phyloP scores from a whole-genome alignment of 495 filamentous ascomycete genomes.

The Umbilicaria muhlenbergii region DNA sequence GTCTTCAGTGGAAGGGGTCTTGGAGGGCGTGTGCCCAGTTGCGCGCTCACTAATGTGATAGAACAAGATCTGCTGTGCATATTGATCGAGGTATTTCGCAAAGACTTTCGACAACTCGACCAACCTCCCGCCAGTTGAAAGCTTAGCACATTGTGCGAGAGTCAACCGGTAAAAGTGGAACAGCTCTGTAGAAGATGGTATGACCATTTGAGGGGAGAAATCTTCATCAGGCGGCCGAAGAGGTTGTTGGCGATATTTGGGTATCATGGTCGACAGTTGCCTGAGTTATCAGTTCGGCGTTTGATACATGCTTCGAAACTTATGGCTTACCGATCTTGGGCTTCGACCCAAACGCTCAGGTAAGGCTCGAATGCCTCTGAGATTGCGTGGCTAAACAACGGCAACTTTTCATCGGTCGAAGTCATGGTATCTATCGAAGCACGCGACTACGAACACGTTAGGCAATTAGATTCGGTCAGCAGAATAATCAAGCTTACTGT shows the following conservation, averaged over 20 bases:
- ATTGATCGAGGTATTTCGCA: slow-evolving; percentile 88
- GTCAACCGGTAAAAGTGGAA: slow-evolving; percentile 92
- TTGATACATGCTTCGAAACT: neutral
- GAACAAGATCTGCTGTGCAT: slow-evolving; percentile 83
- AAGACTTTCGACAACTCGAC: slow-evolving; percentile 75
- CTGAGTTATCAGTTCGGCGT: slow-evolving; percentile 13
- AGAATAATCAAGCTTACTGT: slow-evolving; percentile 28
- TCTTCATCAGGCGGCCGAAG: slow-evolving; percentile 75
- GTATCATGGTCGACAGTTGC: slow-evolving; percentile 69
- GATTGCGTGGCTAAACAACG: slow-evolving; percentile 78
- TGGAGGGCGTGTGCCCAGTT: slow-evolving; percentile 30
- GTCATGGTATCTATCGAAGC: slow-evolving; percentile 86
- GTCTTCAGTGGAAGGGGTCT: slow-evolving; percentile 53
- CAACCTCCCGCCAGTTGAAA: slow-evolving; percentile 76
- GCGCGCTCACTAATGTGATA: slow-evolving; percentile 52
- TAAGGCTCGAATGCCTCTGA: slow-evolving; percentile 97
- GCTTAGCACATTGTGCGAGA: slow-evolving; percentile 85
- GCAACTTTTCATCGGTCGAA: slow-evolving; percentile 59
- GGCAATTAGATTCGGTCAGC: neutral
- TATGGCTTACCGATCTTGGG: slow-evolving; percentile 56
- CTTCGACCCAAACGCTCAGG: slow-evolving; percentile 91
- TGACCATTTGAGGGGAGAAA: slow-evolving; percentile 77
- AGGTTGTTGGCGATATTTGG: slow-evolving; percentile 76
- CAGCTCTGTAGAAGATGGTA: slow-evolving; percentile 85
- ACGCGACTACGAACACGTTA: slow-evolving; percentile 30